Evolutionary conservation across 208 protist species (phyloP), one percentile per base, ranked within the genome.

Genomic region (Wallacemonas sp.): DNA sequence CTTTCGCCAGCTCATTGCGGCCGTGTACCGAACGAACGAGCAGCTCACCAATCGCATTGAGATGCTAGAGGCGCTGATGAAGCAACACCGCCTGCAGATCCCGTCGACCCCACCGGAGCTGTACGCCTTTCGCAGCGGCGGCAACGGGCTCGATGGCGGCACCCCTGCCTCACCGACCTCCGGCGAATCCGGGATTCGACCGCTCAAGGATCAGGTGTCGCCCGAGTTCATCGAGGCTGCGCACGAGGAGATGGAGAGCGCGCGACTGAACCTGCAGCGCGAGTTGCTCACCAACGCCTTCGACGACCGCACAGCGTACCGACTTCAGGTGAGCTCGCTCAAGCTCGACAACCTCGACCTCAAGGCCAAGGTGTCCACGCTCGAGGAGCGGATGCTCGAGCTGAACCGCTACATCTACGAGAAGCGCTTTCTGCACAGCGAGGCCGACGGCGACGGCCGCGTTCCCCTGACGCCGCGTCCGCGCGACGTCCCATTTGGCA

Each of bases 1-100:
- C 46, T 89, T 88, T 57, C 75, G 82, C 33, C 78, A 80, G 66
- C 76, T 94, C 36, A 87, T 94, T 36, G 72, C 88, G 16, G 72
- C 82, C n/a, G 88, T 91, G 61, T 91, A 89, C 68, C 70, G 84
- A 36, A 86, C 80, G 10, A 91, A 91, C 61, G 74, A 87, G 57
- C 55, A 78, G 44, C 77, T 94, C 45, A 81, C 70, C 0, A 77
- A 84, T 48, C 82, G 81, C 57, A 75, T 91, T 26, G 84, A 88
- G 29, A 67, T 82, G 36, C 74, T 94, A 3, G 76, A 87, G 70
- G 42, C 29, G 31, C n/a, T 81, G 11, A 57, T 94, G 39, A 26
- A 50, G 49, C 52, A 79, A 36, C 79, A 89, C 69, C 73, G 82
- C 46, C 83, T 93, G 49, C 70, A 82, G 2, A 61, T 91, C 18